Conservation (phyloP, 1,284 basidiomycete genomes). For the Pyrrhoderma lamaoense region DNA sequence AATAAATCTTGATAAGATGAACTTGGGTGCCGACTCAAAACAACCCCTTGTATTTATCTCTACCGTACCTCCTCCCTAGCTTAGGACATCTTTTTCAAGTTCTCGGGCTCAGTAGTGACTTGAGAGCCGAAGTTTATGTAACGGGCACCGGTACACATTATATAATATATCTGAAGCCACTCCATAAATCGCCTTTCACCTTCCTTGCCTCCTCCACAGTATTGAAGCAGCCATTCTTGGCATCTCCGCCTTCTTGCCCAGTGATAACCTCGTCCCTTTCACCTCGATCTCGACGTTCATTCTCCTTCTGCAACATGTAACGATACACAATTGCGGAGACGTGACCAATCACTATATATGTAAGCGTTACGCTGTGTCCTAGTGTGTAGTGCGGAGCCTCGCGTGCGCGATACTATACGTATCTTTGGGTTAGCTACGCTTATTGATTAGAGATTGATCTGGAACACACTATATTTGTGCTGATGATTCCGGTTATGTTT, state of each 20-base stretch:
- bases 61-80: no score
- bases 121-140: no score
- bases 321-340: conserved; percentile 34
- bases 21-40: no score
- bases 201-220: conserved; percentile 44
- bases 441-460: conserved; percentile 20
- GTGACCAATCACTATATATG: conserved; percentile 41
- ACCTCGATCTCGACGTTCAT: conserved; percentile 37
- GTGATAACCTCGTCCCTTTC: conserved; percentile 39
- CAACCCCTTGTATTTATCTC: no score
- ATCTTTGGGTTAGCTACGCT: conserved; percentile 12
- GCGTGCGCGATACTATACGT: conserved; percentile 28
- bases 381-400: conserved; percentile 41
- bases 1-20: no score
- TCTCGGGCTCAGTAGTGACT: no score
- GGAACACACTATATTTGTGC: conserved; percentile 36
- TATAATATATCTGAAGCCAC: conserved; percentile 46
- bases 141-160: conserved; percentile 14
- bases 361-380: conserved; percentile 43
- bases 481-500: conserved; percentile 41
- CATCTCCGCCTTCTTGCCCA: neutral
- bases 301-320: conserved; percentile 34
- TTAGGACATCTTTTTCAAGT: no score
- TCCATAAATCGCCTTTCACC: conserved; percentile 54
- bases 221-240: conserved; percentile 32